Percentiles rank a stretch among this genome's conserved stretches.
These are phyloP conservation scores for Penicillium coffeae DNA, from an alignment of 495 filamentous ascomycete species.

Conservation along the genomic window DNA sequence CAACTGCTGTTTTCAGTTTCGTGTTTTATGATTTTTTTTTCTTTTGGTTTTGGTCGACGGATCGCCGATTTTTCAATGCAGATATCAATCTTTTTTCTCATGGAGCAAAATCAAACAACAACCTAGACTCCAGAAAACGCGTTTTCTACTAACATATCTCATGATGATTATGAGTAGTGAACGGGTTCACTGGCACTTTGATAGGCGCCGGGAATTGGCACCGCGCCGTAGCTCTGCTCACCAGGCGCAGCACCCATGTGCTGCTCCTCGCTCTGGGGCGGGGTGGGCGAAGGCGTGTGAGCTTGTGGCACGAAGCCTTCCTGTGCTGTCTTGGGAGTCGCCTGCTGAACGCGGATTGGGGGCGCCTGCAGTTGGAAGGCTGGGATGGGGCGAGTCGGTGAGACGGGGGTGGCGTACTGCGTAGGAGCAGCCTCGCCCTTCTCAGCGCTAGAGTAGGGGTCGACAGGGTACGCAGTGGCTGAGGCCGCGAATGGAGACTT, in stretches of 20 bases:
- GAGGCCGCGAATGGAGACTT: slow-evolving; percentile 37
- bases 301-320: slow-evolving; percentile 44
- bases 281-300: slow-evolving; percentile 21
- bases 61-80: neutral
- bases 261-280: slow-evolving; percentile 19
- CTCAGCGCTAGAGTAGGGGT: slow-evolving; percentile 53
- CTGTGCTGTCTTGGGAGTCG: slow-evolving; percentile 65
- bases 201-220: slow-evolving; percentile 52
- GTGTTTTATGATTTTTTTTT: slow-evolving; percentile 14
- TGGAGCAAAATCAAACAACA: neutral
- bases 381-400: slow-evolving; percentile 45
- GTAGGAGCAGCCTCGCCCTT: slow-evolving; percentile 47
- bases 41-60: neutral
- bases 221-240: slow-evolving; percentile 47
- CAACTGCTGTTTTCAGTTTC: neutral
- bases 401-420: slow-evolving; percentile 46
- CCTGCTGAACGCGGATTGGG: slow-evolving; percentile 68
- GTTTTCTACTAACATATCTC: too few relatives aligned
- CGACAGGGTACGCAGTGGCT: slow-evolving; percentile 24
- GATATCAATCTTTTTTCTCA: neutral
- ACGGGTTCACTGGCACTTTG: slow-evolving; percentile 15
- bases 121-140: too few relatives aligned
- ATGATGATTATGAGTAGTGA: neutral
- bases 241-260: slow-evolving; percentile 46
- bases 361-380: slow-evolving; percentile 83